Evolutionary conservation across 1,284 basidiomycete genomes (phyloP), one percentile per base, ranked within the genome.

Genomic region (Pyrrhoderma noxium): DNA sequence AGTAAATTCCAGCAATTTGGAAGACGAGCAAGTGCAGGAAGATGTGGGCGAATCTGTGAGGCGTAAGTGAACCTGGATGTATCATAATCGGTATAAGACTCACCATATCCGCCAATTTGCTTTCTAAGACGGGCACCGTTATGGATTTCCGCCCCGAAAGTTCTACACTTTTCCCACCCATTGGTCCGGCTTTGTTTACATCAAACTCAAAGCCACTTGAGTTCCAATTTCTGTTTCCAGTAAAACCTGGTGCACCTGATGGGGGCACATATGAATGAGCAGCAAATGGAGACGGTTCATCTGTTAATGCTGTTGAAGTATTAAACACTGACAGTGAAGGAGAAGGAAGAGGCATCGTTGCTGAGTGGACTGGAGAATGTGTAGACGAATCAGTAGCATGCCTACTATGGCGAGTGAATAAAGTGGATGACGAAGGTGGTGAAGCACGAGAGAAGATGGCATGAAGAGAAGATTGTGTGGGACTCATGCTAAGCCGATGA

Each of bases 1-100:
- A 97, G 68, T 2, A 98, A 73, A 0, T 78, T 79, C 95, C 95
- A 98, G n/a, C 75, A 70, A 4, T 76, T 73, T 0, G 88, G 77
- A 3, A 98, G 77, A 3, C 89, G 82, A 14, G 85, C 76, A 14
- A 96, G 76, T 0, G 92, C 82, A 0, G 95, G 91, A 1, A 98
- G 71, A 55, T 81, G 71, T 0, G 77, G 67, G 0, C 87, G 80
- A 8, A 93, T 68, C 89, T 93, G 53, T 16, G 9, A 34, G 22
- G 38, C 8, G 44, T 38, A 48, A 9, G 35, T 11, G 5, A 40
- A n/a, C n/a, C 16, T 18, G 7, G 14, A 5, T 16, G 14, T 40
- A 5, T 23, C 31, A 31, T 48, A 36, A 53, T 47, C 19, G 36
- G 50, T 34, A 23, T 35, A 18, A 22, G 14, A 66, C 79, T 47